Evolutionary conservation across 2,329 filamentous ascomycete species (phyloP).

Genomic region (Fonsecaea multimorphosa): DNA sequence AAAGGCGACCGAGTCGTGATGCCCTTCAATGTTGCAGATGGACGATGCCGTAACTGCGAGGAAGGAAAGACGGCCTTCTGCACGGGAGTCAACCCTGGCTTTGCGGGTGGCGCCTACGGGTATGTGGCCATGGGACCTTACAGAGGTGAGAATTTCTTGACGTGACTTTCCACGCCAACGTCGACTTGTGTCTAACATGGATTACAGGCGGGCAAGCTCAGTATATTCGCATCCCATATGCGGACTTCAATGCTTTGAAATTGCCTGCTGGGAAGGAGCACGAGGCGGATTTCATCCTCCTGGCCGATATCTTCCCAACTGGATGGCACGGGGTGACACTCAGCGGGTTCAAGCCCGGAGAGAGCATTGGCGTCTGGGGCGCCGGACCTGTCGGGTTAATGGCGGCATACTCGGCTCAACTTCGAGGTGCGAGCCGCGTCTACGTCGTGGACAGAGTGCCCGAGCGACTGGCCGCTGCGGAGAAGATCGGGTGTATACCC

Average conservation of each 20-base stretch:
- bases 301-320: constrained; percentile 53
- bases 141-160: constrained; percentile 32
- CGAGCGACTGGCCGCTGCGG: constrained; percentile 63
- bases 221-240: constrained; percentile 69
- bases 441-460: constrained; percentile 67
- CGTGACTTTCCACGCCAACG: not conserved
- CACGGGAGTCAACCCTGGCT: constrained; percentile 67
- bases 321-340: constrained; percentile 48
- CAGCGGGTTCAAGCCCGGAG: constrained; percentile 52
- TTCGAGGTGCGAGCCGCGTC: constrained; percentile 66
- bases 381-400: constrained; percentile 69
- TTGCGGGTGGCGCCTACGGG: constrained; percentile 65
- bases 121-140: constrained; percentile 67
- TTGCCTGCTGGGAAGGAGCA: constrained; percentile 66
- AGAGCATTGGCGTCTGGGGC: constrained; percentile 68
- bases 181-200: constrained; percentile 44
- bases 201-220: constrained; percentile 63
- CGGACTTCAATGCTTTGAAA: constrained; percentile 69
- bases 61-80: constrained; percentile 70
- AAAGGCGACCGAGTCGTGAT: constrained; percentile 69
- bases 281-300: constrained; percentile 65
- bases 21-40: constrained; percentile 70
- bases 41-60: constrained; percentile 68
- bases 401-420: constrained; percentile 67
- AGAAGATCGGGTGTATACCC: constrained; percentile 65